Evolutionary conservation across 202 grass and related monocot genomes (phyloP).

Genomic region (Setaria viridis): DNA sequence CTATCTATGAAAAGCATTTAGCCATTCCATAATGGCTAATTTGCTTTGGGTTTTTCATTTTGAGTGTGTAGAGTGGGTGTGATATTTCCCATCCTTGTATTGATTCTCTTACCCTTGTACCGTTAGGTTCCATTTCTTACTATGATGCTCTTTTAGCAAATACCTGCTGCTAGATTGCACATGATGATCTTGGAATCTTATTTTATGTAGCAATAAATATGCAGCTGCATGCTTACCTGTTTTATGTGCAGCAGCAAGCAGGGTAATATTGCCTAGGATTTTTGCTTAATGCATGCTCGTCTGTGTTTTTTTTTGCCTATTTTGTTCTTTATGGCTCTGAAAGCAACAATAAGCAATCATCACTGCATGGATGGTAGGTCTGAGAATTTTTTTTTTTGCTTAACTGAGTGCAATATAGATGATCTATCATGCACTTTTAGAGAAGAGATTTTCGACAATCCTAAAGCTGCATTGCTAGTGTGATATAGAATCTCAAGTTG

Average conservation of each 20-base stretch:
- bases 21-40: not conserved
- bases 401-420: constrained; percentile 13
- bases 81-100: not conserved
- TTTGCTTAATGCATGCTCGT: not conserved
- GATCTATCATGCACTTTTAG: not conserved
- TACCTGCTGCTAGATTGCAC: not conserved
- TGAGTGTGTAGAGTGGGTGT: not conserved
- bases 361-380: constrained; percentile 9
- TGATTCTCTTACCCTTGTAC: constrained; percentile 16
- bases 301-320: not conserved
- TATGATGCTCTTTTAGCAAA: not conserved
- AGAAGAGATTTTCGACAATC: constrained; percentile 13
- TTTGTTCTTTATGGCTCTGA: constrained; percentile 18
- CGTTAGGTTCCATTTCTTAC: constrained; percentile 7
- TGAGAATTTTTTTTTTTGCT: constrained; percentile 14
- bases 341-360: constrained; percentile 23
- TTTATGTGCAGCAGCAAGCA: not conserved
- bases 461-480: constrained; percentile 18
- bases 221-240: not conserved
- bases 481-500: constrained; percentile 14
- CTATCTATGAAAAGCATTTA: constrained; percentile 35
- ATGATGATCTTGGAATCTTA: constrained; percentile 19
- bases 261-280: constrained; percentile 4
- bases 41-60: not conserved
- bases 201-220: constrained; percentile 2